phyloP scores from a whole-genome alignment of 805 yeast species.

The Scheffersomyces lignosus region DNA sequence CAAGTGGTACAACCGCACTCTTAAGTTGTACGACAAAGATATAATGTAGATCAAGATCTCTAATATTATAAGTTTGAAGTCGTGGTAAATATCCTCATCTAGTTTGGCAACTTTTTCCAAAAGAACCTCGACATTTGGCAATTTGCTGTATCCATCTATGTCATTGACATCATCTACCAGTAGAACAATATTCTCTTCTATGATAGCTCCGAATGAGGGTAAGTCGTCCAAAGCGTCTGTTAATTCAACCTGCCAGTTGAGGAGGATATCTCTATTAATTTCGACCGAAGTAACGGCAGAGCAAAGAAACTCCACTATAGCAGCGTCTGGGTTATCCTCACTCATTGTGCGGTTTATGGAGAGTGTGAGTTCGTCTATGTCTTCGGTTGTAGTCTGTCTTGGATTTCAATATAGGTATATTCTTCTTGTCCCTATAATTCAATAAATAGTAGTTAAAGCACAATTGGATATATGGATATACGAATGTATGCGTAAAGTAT shows the following conservation, averaged over 20 bases:
- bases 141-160: background rate
- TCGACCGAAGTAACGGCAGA: constrained; percentile 20
- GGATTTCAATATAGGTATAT: too few species aligned
- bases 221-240: constrained; percentile 22
- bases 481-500: too few species aligned
- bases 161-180: constrained; percentile 1
- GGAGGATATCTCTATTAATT: constrained; percentile 28
- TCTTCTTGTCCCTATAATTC: too few species aligned
- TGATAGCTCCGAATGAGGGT: constrained; percentile 17
- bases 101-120: constrained; percentile 16
- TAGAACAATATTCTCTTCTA: constrained; percentile 25
- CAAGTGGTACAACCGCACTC: constrained; percentile 19
- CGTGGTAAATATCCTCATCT: constrained; percentile 24
- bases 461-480: too few species aligned
- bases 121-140: constrained; percentile 6
- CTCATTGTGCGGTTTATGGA: too few species aligned
- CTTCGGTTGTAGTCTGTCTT: too few species aligned
- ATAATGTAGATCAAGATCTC: constrained; percentile 24
- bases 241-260: constrained; percentile 39
- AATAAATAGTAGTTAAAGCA: too few species aligned
- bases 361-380: too few species aligned
- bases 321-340: constrained; percentile 6
- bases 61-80: constrained; percentile 28
- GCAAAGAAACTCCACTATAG: constrained; percentile 22
- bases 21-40: constrained; percentile 23